phyloP scores from a whole-genome alignment of 257 asterid genomes.

The Gynochthodes officinalis region DNA sequence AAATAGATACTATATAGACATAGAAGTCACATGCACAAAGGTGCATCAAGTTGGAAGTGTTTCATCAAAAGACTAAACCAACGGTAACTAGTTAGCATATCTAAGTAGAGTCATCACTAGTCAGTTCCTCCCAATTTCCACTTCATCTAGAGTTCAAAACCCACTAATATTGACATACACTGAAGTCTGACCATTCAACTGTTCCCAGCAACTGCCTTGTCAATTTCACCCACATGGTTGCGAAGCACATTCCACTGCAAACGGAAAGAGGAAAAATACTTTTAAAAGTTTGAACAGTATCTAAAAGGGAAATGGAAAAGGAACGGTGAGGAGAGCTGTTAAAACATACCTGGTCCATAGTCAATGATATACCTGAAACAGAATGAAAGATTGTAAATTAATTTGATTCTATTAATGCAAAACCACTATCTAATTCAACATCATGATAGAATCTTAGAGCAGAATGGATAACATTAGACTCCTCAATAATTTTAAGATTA shows the following conservation, averaged over 20 bases:
- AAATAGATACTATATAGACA: not conserved
- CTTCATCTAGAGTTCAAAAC: not conserved
- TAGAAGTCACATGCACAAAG: not conserved
- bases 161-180: not conserved
- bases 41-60: not conserved
- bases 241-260: slow-evolving; percentile 74
- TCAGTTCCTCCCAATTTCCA: not conserved
- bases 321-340: not conserved
- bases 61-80: slow-evolving; percentile 1
- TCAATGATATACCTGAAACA: slow-evolving; percentile 63
- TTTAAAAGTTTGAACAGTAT: not conserved
- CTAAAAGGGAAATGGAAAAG: not conserved
- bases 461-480: not conserved
- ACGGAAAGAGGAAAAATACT: not conserved
- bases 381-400: not conserved
- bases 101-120: not conserved
- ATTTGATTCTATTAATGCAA: not conserved
- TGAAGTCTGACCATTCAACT: slow-evolving; percentile 14
- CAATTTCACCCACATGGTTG: slow-evolving; percentile 76
- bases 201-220: slow-evolving; percentile 49
- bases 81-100: slow-evolving; percentile 8
- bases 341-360: slow-evolving; percentile 67
- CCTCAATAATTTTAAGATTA: not conserved
- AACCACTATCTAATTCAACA: not conserved
- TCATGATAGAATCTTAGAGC: not conserved